A percentile compares a stretch with the other conserved stretches of the same genome.
These are phyloP conservation scores for Cordyceps militaris DNA, from an alignment of 2,329 filamentous ascomycete species.

Conservation along the genomic window DNA sequence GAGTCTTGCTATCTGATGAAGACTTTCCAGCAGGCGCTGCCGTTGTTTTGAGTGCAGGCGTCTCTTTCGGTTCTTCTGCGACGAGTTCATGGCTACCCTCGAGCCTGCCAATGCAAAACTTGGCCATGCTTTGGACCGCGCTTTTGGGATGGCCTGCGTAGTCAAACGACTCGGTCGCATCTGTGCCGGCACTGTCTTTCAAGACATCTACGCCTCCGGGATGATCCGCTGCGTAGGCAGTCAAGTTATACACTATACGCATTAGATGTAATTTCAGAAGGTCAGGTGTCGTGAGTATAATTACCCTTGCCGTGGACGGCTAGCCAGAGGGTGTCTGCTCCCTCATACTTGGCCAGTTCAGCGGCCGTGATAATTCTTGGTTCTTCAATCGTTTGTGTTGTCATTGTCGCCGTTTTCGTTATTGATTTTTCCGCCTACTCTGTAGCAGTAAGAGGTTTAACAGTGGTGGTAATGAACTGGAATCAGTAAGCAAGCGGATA, in stretches of 20 bases:
- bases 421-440: not conserved
- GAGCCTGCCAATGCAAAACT: not conserved
- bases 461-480: not conserved
- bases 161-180: not conserved
- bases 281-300: not conserved
- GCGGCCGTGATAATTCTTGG: not conserved
- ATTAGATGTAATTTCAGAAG: not conserved
- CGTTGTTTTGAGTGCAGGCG: not conserved
- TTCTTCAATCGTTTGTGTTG: not conserved
- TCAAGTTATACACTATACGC: not conserved
- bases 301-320: not conserved
- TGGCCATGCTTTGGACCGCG: not conserved
- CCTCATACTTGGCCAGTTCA: not conserved
- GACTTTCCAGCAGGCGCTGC: not conserved
- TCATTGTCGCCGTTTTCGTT: not conserved
- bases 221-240: not conserved
- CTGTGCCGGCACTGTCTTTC: not conserved
- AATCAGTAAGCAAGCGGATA: not conserved
- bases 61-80: not conserved
- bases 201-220: not conserved
- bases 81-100: not conserved
- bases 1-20: not conserved
- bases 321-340: not conserved
- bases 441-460: not conserved
- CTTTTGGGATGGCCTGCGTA: not conserved